Evolutionary conservation across 306 rosid genomes (phyloP).

Genomic region (Quercus robur): DNA sequence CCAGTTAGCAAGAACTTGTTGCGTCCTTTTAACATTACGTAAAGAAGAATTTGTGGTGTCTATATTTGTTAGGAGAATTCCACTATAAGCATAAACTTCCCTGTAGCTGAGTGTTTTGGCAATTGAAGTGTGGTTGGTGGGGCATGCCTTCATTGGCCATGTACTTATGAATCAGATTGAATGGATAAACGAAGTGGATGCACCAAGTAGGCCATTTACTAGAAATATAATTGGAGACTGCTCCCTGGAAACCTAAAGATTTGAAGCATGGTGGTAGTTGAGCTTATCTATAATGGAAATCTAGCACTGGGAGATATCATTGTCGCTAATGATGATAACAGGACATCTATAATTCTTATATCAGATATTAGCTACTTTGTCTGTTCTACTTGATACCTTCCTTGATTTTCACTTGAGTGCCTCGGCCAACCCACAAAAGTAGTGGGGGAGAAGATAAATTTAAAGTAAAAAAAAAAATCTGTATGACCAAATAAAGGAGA

Average conservation of each 20-base stretch:
- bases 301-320: conserved; percentile 16
- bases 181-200: conserved; percentile 37
- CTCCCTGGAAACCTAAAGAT: not conserved
- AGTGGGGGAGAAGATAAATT: not conserved
- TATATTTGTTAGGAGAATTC: conserved; percentile 11
- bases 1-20: not conserved
- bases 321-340: conserved; percentile 11
- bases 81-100: conserved; percentile 23
- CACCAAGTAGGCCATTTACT: conserved; percentile 21
- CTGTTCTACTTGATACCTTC: conserved; percentile 8
- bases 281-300: not conserved
- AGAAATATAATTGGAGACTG: conserved; percentile 26
- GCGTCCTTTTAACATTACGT: not conserved
- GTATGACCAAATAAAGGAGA: not conserved
- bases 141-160: conserved; percentile 22
- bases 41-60: conserved; percentile 3
- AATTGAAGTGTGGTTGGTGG: conserved; percentile 33
- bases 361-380: not conserved
- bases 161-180: conserved; percentile 24
- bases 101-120: conserved; percentile 11
- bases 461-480: too few relatives aligned
- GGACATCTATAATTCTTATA: conserved; percentile 1
- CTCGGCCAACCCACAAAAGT: not conserved
- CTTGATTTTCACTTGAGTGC: not conserved
- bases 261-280: not conserved